Evolutionary conservation across 1,139 yeast species (phyloP).

Genomic region (Sugiyamaella paludigena): DNA sequence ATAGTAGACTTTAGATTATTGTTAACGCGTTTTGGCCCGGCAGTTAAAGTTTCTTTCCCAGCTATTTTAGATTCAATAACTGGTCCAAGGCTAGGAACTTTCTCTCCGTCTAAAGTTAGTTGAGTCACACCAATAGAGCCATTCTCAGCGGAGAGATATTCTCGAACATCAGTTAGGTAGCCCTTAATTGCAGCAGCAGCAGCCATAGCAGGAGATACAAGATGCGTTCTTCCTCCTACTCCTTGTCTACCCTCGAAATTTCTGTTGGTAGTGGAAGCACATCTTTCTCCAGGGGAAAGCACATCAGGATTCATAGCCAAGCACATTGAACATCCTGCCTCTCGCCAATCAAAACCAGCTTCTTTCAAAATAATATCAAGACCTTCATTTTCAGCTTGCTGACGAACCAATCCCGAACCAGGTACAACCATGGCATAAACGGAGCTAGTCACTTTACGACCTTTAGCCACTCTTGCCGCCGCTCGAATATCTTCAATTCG

Average conservation of each 20-base stretch:
- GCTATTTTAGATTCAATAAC: slow-evolving; percentile 22
- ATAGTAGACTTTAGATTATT: too few species aligned
- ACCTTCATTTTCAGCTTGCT: slow-evolving; percentile 83
- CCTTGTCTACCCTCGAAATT: slow-evolving; percentile 95
- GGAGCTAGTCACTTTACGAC: slow-evolving; percentile 71
- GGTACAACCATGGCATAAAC: slow-evolving; percentile 84
- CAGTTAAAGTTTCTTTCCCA: slow-evolving; percentile 16
- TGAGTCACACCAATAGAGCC: slow-evolving; percentile 37
- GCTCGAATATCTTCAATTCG: slow-evolving; percentile 87
- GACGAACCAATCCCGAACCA: slow-evolving; percentile 81
- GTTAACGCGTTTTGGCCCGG: slow-evolving; percentile 9
- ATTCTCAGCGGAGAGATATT: slow-evolving; percentile 42
- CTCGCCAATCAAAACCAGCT: slow-evolving; percentile 92
- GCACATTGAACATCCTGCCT: slow-evolving; percentile 95
- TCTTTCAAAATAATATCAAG: slow-evolving; percentile 72
- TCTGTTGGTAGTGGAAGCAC: slow-evolving; percentile 91
- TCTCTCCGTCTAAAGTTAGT: slow-evolving; percentile 57
- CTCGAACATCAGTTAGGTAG: slow-evolving; percentile 74
- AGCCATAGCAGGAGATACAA: slow-evolving; percentile 95
- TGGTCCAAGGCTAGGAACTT: slow-evolving; percentile 8
- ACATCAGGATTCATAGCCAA: slow-evolving; percentile 94
- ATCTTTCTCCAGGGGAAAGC: slow-evolving; percentile 79
- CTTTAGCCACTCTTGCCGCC: slow-evolving; percentile 81
- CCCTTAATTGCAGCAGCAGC: slow-evolving; percentile 90
- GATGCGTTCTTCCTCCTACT: slow-evolving; percentile 81